Conservation (phyloP, 176 grass and related monocot species). For the Luzula sylvatica region DNA sequence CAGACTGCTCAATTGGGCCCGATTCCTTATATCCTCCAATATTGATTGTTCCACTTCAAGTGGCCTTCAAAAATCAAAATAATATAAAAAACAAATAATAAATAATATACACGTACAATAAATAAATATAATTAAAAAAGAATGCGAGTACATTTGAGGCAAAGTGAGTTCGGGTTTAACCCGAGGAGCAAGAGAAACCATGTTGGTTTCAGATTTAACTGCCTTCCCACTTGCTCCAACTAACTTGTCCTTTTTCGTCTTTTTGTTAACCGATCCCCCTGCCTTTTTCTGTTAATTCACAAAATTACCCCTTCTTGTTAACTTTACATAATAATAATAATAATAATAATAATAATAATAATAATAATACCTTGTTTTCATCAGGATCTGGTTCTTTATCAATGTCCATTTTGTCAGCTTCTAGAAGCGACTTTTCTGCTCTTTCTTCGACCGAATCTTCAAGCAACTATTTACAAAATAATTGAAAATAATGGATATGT, state of each 20-base stretch:
- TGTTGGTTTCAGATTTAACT: conserved; percentile 56
- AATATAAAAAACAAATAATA: background rate
- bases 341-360: conserved; percentile 15
- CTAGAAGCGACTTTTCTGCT: conserved; percentile 63
- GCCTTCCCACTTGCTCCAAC: conserved; percentile 60
- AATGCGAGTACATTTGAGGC: conserved; percentile 53
- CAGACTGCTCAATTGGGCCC: conserved; percentile 66
- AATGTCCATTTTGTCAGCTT: conserved; percentile 83
- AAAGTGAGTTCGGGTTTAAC: conserved; percentile 85
- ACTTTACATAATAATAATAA: background rate
- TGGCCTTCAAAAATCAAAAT: conserved; percentile 57
- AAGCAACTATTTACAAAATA: conserved; percentile 53
- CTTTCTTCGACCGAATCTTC: conserved; percentile 92
- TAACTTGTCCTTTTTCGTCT: conserved; percentile 89
- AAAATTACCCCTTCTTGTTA: conserved; percentile 53
- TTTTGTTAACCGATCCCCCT: conserved; percentile 44
- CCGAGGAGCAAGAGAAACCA: conserved; percentile 48
- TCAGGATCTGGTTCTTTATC: conserved; percentile 76
- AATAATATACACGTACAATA: background rate
- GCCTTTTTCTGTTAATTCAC: conserved; percentile 62
- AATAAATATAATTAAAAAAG: background rate
- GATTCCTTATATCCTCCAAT: conserved; percentile 77
- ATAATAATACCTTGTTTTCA: conserved; percentile 57
- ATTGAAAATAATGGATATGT: background rate
- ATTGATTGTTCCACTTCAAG: conserved; percentile 70